Evolutionary conservation across 2,329 filamentous ascomycete genomes (phyloP), one percentile per base, ranked within the genome.

Genomic region (Paecilomyces niveus): DNA sequence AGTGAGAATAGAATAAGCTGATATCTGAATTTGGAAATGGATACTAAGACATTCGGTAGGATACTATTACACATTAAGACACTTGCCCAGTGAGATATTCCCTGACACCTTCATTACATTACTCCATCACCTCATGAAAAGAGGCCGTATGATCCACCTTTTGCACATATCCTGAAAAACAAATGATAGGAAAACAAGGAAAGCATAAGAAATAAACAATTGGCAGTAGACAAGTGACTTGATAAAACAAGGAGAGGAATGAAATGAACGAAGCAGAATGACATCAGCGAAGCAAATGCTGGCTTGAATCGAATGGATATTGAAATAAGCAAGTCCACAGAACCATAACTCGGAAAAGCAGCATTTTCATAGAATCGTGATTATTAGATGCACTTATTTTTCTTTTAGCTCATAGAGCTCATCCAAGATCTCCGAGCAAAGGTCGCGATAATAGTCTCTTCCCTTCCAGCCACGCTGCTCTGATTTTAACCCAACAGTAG

Each of bases 391-490:
- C 6, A 21, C n/a, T 15, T 21, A 45, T 8, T 45, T 1, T 29
- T 53, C 22, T 15, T 64, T 61, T 50, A 69, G 61, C 54, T 56
- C 54, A 60, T 70, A 70, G 51, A 76, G 60, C 59, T 77, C 75
- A 9, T 64, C 69, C 67, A 78, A 57, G 3, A 72, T 70, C 55
- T 67, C 63, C 26, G 62, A 65, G 53, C 76, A 77, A 21, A 74
- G 66, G 5, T 65, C 63, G 54, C 71, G 64, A 59, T 78, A 78
- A 56, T 74, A 73, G 29, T 67, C 66, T 13, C 64, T 57, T 1
- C 70, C 74, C 57, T 76, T 76, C 70, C 73, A 76, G 2, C 67
- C 66, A 21, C 70, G 66, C n/a, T 59, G 58, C 21, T 60, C 53
- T 3, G 69, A 68, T 22, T 63, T 68, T 54, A 76, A 59, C 3